Evolutionary conservation across 2,329 filamentous ascomycete genomes (phyloP).

Genomic region (Microcera coccophila): DNA sequence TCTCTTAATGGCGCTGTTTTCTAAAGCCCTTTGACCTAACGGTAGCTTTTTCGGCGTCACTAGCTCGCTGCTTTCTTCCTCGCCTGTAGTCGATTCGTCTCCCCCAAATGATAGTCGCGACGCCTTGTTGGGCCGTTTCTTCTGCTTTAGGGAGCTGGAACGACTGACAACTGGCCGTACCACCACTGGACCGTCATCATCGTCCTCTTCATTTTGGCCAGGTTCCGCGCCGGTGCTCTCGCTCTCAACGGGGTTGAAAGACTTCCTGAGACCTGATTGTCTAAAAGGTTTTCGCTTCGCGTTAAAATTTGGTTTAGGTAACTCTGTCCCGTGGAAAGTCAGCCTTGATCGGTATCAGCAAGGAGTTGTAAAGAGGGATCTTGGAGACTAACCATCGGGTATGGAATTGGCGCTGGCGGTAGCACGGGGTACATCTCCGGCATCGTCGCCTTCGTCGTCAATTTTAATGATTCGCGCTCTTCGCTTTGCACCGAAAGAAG

Average conservation of each 20-base stretch:
- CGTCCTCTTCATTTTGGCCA: constrained; percentile 35
- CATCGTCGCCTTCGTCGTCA: constrained; percentile 59
- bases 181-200: constrained; percentile 45
- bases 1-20: constrained; percentile 62
- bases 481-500: constrained; percentile 53
- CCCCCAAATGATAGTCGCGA: constrained; percentile 75
- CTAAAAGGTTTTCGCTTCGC: constrained; percentile 51
- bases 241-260: constrained; percentile 46
- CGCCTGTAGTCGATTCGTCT: constrained; percentile 47
- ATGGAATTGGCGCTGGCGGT: constrained; percentile 24
- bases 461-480: constrained; percentile 76
- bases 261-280: constrained; percentile 56
- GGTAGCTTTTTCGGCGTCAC: constrained; percentile 64
- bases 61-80: constrained; percentile 47
- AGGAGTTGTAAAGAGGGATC: constrained; percentile 18
- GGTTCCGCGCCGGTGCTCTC: constrained; percentile 19
- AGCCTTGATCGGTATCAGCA: constrained; percentile 37
- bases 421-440: constrained; percentile 10
- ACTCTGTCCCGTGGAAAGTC: constrained; percentile 29
- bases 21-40: constrained; percentile 60
- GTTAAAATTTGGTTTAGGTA: constrained; percentile 42
- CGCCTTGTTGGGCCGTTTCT: constrained; percentile 56
- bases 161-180: constrained; percentile 47
- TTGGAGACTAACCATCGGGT: constrained; percentile 37
- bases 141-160: constrained; percentile 47